Evolutionary conservation across 169 alveolate species (phyloP).

Genomic region (Plasmodium sp.): DNA sequence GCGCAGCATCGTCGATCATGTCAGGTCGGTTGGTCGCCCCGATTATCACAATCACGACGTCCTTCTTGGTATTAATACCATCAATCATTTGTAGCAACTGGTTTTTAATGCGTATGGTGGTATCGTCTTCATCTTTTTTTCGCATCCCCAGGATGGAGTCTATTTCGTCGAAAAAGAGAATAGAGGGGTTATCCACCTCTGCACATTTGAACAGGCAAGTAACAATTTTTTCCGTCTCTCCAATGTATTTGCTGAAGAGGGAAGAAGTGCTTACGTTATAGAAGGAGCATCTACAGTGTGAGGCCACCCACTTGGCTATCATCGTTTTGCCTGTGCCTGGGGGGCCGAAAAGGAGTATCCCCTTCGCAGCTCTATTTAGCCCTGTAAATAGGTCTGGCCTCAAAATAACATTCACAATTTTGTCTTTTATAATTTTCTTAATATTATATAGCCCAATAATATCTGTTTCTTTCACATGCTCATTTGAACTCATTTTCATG

Average conservation of each 20-base stretch:
- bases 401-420: constrained; percentile 88
- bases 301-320: constrained; percentile 94
- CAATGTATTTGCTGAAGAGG: constrained; percentile 93
- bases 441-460: constrained; percentile 82
- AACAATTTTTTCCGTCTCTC: constrained; percentile 95
- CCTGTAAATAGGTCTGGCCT: constrained; percentile 91
- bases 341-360: constrained; percentile 90
- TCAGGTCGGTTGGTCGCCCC: constrained; percentile 97
- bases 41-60: constrained; percentile 86
- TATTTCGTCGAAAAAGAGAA: constrained; percentile 95
- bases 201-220: constrained; percentile 93
- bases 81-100: constrained; percentile 94
- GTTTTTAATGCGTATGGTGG: constrained; percentile 93
- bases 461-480: constrained; percentile 77
- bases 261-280: constrained; percentile 94
- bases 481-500: constrained; percentile 55
- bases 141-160: constrained; percentile 93
- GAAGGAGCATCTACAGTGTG: constrained; percentile 92
- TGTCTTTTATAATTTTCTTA: constrained; percentile 86
- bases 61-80: constrained; percentile 91
- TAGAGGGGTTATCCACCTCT: constrained; percentile 91
- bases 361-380: constrained; percentile 90
- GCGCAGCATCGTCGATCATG: constrained; percentile 96
- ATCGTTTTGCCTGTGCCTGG: constrained; percentile 93
- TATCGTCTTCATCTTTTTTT: constrained; percentile 92